Base-by-base conservation (phyloP, 2,329 filamentous ascomycete species). In the Neocucurbitaria cava region DNA sequence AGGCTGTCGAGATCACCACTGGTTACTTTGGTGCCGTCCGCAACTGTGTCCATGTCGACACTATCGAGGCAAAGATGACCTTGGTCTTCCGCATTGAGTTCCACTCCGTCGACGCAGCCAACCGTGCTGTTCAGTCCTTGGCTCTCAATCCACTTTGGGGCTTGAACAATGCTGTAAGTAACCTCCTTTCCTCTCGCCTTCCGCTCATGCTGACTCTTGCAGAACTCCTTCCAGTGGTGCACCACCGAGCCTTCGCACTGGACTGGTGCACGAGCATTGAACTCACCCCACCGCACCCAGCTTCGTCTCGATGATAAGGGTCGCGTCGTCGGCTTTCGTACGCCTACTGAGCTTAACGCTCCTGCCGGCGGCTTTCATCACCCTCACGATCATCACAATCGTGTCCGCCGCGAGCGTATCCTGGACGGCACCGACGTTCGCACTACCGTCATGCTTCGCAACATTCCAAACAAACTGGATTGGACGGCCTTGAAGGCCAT, bases 391-490 rank as follows among this genome's bases (percentile, higher is more conserved):
- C 64, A 69, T 46, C 69, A 75, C 50, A 79, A 81, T 59, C 66
- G 65, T 33, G 76, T 82, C 38, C 64, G 70, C 8, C 52, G 74
- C 2, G 57, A 70, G 21, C 69, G 69, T 33, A 79, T 82, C 50
- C 47, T 66, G 15, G 63, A 70, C n/a, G 80, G 80, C n/a, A 57
- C 62, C 5, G 80, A 82, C 59, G 76, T 81, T n/a, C 79, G 81
- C 52, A 82, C 80, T 1, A 82, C 80, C 0, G 91, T 98, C 61
- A 97, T 98, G 94, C 77, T 97, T 28, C 88, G 94, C 35, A 97
- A 98, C 73, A 94, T 97, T 41, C 94, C 94, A 1, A 96, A 96
- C 78, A 92, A 93, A 66, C 88, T 96, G 86, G 92, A 66, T 87
- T 80, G 59, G 70, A 78, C 72, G 59, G 51, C 64, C 1, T 78